phyloP scores from a whole-genome alignment of 176 grass and related monocot genomes.

The Luzula sylvatica region DNA sequence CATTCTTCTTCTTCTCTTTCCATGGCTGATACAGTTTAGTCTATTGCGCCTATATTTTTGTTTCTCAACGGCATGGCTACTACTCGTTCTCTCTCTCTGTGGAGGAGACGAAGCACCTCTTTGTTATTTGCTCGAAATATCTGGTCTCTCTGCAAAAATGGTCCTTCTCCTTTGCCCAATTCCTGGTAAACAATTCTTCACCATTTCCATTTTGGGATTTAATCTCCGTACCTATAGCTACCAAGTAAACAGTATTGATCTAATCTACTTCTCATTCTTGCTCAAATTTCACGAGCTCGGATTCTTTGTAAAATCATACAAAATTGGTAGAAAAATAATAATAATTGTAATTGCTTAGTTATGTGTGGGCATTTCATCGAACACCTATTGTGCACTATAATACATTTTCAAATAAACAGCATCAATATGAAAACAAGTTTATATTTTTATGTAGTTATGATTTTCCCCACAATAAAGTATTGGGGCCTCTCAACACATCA shows the following conservation, averaged over 20 bases:
- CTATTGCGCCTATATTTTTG: too few species aligned
- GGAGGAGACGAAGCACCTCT: neutral
- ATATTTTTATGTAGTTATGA: constrained; percentile 37
- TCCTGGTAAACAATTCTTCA: neutral
- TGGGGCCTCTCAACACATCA: too few species aligned
- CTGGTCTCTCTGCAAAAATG: constrained; percentile 4
- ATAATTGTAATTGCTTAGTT: too few species aligned
- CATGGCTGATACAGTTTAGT: too few species aligned
- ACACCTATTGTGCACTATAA: too few species aligned
- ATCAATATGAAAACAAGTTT: too few species aligned
- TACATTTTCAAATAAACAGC: too few species aligned
- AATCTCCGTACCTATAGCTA: neutral
- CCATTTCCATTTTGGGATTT: neutral
- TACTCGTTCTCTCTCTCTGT: constrained; percentile 8
- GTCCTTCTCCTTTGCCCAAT: neutral
- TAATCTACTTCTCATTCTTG: too few species aligned
- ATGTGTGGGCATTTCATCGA: too few species aligned
- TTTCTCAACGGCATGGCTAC: neutral
- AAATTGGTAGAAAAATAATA: too few species aligned
- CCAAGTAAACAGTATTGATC: neutral
- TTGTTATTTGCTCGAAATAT: neutral
- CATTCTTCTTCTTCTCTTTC: neutral
- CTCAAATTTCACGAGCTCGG: too few species aligned
- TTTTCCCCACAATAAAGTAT: constrained; percentile 35
- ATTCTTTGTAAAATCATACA: too few species aligned